A percentile compares a stretch with the other conserved stretches of the same genome.
phyloP scores from a whole-genome alignment of 768 basidiomycete species.

The Leucocoprinus leucothites region DNA sequence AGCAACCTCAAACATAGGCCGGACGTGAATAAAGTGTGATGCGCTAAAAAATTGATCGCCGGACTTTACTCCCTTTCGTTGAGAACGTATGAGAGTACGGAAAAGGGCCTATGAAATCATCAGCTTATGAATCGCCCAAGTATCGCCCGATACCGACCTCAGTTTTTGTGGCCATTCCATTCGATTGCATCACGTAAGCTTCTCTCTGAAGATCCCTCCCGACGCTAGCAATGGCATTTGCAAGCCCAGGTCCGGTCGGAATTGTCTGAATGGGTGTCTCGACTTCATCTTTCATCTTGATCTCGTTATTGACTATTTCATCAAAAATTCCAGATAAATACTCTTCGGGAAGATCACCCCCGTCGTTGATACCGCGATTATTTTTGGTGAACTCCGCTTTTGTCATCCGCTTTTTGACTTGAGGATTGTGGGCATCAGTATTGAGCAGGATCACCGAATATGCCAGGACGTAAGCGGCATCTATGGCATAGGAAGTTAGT shows the following conservation, averaged over 20 bases:
- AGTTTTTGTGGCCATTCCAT: constrained; percentile 95
- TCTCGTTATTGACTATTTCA: constrained; percentile 89
- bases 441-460: constrained; percentile 96
- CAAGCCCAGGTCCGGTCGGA: constrained; percentile 64
- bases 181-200: constrained; percentile 92
- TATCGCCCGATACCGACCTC: constrained; percentile 52
- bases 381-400: constrained; percentile 90
- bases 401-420: constrained; percentile 93
- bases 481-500: constrained; percentile 32
- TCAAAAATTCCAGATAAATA: constrained; percentile 77
- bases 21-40: constrained; percentile 93
- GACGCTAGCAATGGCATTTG: constrained; percentile 80
- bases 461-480: constrained; percentile 91
- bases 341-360: constrained; percentile 84
- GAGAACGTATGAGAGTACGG: constrained; percentile 87
- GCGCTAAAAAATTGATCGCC: constrained; percentile 95
- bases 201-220: constrained; percentile 95
- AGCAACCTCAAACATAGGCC: constrained; percentile 98
- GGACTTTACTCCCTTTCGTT: constrained; percentile 75
- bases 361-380: constrained; percentile 95
- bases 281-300: constrained; percentile 97
- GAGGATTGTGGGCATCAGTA: constrained; percentile 95
- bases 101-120: constrained; percentile 69
- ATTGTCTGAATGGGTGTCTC: constrained; percentile 51
- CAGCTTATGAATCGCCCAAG: neutral